phyloP scores from a whole-genome alignment of 768 basidiomycete species.

The Suillus americanus region DNA sequence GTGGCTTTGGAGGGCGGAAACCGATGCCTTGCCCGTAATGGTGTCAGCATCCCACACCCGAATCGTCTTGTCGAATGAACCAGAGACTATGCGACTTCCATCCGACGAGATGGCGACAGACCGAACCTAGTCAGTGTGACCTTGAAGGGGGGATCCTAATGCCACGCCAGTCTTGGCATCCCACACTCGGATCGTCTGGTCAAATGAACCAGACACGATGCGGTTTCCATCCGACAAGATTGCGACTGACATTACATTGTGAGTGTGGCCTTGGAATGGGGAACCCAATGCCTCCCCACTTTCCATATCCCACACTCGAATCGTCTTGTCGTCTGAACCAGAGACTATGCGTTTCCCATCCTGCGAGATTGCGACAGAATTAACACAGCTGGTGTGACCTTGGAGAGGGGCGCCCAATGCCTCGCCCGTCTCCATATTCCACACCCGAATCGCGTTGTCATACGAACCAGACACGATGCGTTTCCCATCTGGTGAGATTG shows the following conservation, averaged over 20 bases:
- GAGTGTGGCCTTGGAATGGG: no score
- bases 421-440: neutral
- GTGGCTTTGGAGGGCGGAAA: neutral
- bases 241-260: no score
- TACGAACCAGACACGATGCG: neutral
- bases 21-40: neutral
- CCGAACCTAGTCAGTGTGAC: fast-evolving
- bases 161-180: no score
- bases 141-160: neutral
- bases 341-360: neutral
- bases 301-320: neutral
- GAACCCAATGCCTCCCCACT: neutral
- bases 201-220: no score
- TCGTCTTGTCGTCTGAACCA: conserved; percentile 1
- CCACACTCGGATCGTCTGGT: no score
- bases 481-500: neutral
- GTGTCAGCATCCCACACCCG: neutral
- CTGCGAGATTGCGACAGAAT: neutral
- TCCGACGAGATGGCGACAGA: neutral
- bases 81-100: neutral
- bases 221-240: no score
- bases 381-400: neutral
- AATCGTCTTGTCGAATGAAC: neutral
- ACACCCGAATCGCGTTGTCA: neutral
- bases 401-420: neutral